A percentile compares a stretch with the other conserved stretches of the same genome.
Conservation (phyloP, 331 rosid genomes). For the Quercus phellos region DNA sequence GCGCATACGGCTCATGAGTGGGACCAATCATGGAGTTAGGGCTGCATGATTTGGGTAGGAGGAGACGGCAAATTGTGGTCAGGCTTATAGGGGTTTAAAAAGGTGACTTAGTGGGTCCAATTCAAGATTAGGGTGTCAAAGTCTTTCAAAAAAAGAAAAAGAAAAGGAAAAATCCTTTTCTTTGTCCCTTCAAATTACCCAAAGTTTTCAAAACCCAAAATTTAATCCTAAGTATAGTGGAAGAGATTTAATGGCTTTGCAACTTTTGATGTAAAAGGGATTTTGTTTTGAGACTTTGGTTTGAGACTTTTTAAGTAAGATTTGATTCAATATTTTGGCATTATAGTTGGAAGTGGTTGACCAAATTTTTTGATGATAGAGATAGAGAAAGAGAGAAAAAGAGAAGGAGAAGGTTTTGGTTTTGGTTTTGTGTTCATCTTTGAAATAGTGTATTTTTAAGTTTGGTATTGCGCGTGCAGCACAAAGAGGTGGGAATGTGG, state of each 20-base stretch:
- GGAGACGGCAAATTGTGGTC: slow-evolving; percentile 20
- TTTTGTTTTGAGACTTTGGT: slow-evolving; percentile 23
- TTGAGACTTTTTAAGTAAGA: slow-evolving; percentile 50
- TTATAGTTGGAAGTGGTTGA: slow-evolving; percentile 37
- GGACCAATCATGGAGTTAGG: slow-evolving; percentile 59
- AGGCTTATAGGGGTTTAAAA: slow-evolving; percentile 34
- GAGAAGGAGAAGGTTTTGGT: background rate
- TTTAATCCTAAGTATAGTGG: slow-evolving; percentile 18
- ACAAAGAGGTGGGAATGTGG: slow-evolving; percentile 56
- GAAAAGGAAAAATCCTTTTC: slow-evolving; percentile 18
- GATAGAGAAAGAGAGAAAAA: slow-evolving; percentile 6
- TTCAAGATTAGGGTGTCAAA: slow-evolving; percentile 18
- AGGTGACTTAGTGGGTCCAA: slow-evolving; percentile 49
- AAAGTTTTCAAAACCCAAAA: slow-evolving; percentile 7
- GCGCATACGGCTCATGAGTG: slow-evolving; percentile 46
- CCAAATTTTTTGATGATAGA: slow-evolving; percentile 28
- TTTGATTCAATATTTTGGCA: slow-evolving; percentile 28
- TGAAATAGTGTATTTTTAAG: slow-evolving; percentile 44
- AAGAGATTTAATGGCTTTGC: slow-evolving; percentile 29
- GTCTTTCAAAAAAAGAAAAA: background rate
- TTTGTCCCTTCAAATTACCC: slow-evolving; percentile 34
- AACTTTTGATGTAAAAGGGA: slow-evolving; percentile 30
- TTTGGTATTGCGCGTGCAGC: slow-evolving; percentile 98
- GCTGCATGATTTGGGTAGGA: slow-evolving; percentile 33
- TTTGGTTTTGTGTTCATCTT: background rate